These are phyloP conservation scores for Aspergillus floridensis DNA, from an alignment of 2,329 filamentous ascomycete species.

Conservation along the genomic window DNA sequence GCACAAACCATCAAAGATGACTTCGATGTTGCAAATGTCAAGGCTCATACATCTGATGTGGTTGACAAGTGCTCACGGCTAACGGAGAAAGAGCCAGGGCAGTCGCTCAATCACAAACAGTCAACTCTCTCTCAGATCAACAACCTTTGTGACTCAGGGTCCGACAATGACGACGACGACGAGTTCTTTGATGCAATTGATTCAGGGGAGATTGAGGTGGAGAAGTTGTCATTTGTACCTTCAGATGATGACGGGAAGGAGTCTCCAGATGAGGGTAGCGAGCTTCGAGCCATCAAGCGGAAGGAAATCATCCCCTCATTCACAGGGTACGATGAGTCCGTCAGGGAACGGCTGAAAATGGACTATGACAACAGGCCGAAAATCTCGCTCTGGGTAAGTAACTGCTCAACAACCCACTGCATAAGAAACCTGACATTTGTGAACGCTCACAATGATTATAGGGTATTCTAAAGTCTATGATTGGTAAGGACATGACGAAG, in stretches of 20 bases:
- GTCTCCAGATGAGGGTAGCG: constrained; percentile 35
- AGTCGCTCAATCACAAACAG: constrained; percentile 57
- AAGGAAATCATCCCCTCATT: constrained; percentile 74
- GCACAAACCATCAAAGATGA: constrained; percentile 36
- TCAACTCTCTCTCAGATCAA: constrained; percentile 66
- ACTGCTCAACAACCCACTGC: background rate
- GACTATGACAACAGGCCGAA: constrained; percentile 91
- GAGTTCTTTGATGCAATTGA: constrained; percentile 98
- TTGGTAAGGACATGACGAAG: constrained; percentile 99
- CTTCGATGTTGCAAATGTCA: constrained; percentile 34
- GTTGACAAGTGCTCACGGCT: constrained; percentile 12
- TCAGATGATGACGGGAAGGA: constrained; percentile 48
- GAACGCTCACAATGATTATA: constrained; percentile 38
- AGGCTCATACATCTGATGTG: constrained; percentile 21
- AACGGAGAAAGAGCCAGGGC: constrained; percentile 8
- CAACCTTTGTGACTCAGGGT: constrained; percentile 72
- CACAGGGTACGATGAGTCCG: constrained; percentile 85
- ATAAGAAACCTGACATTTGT: background rate
- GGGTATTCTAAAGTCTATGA: constrained; percentile 98
- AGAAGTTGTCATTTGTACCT: constrained; percentile 59
- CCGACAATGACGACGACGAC: constrained; percentile 67
- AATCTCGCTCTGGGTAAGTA: constrained; percentile 87
- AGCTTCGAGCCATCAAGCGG: constrained; percentile 49
- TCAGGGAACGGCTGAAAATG: constrained; percentile 76
- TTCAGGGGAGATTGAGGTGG: constrained; percentile 75